Conservation (phyloP, 805 yeast species). For the Ogataea glucozyma region DNA sequence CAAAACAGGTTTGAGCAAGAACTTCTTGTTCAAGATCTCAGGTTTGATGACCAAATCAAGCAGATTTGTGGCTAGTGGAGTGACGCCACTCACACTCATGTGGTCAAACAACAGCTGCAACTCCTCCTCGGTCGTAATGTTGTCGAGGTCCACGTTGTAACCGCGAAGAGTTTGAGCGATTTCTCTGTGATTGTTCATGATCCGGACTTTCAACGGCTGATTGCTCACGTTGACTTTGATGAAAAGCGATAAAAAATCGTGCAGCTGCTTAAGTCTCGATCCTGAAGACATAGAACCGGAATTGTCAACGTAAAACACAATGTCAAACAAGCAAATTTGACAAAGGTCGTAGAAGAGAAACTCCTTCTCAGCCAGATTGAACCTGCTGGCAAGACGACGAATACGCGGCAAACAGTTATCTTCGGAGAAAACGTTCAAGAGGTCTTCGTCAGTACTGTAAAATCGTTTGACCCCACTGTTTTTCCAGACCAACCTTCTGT, state of each 20-base stretch:
- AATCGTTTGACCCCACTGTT: conserved; percentile 13
- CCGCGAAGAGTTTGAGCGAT: conserved; percentile 11
- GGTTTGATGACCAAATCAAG: conserved; percentile 24
- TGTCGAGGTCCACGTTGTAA: conserved; percentile 19
- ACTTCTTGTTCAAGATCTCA: conserved; percentile 16
- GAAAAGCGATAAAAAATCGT: conserved; percentile 22
- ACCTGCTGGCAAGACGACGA: conserved; percentile 21
- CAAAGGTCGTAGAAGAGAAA: conserved; percentile 26
- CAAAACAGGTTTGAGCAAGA: conserved; percentile 20
- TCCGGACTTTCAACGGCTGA: conserved; percentile 23
- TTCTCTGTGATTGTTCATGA: conserved; percentile 27
- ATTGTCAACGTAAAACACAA: conserved; percentile 26
- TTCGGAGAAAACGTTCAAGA: conserved; percentile 18
- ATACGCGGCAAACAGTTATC: conserved; percentile 26
- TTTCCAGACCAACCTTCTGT: conserved; percentile 13
- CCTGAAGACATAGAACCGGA: conserved; percentile 28
- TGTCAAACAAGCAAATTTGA: conserved; percentile 26
- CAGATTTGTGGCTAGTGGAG: conserved; percentile 26
- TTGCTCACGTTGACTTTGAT: conserved; percentile 24
- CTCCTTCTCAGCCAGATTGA: conserved; percentile 21
- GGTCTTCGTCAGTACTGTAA: conserved; percentile 22
- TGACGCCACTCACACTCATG: conserved; percentile 24
- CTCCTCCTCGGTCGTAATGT: conserved; percentile 22
- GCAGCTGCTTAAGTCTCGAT: conserved; percentile 22
- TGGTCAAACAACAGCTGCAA: conserved; percentile 16